Percentiles rank a stretch among this genome's conserved stretches.
These are phyloP conservation scores for Neurospora sp. DNA, from an alignment of 495 filamentous ascomycete genomes.

Conservation along the genomic window DNA sequence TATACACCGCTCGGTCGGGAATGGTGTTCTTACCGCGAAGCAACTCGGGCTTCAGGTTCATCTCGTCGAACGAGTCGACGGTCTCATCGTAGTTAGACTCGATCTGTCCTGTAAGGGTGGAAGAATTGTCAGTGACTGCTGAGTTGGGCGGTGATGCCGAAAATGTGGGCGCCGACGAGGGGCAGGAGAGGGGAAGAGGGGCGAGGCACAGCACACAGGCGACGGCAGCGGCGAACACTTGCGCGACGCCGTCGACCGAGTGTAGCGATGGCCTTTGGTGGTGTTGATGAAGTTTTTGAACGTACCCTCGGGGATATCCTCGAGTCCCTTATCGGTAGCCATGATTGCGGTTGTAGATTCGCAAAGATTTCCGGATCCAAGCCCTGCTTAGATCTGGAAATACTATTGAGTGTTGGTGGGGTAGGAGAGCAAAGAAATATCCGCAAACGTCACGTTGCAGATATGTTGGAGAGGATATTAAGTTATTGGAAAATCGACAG, in stretches of 20 bases:
- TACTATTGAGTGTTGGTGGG: conserved; percentile 31
- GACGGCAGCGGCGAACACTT: neutral
- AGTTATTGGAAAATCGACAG: conserved; percentile 28
- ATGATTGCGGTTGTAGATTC: conserved; percentile 66
- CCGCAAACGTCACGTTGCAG: conserved; percentile 28
- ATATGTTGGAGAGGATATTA: conserved; percentile 29
- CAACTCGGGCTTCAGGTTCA: conserved; percentile 92
- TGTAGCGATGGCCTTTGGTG: neutral
- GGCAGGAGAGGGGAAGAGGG: neutral
- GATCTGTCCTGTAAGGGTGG: conserved; percentile 66
- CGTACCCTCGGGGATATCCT: conserved; percentile 87
- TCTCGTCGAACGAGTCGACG: conserved; percentile 96
- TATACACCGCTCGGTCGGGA: neutral
- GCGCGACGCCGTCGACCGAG: neutral
- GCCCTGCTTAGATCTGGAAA: conserved; percentile 51
- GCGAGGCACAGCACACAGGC: neutral
- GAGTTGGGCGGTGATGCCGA: neutral
- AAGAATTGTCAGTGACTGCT: conserved; percentile 9
- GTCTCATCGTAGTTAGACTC: conserved; percentile 99
- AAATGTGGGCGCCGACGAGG: neutral
- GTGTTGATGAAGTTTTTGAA: conserved; percentile 4
- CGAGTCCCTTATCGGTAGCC: conserved; percentile 92
- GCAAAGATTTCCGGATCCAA: conserved; percentile 56
- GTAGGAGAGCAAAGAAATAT: conserved; percentile 31
- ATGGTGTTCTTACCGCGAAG: conserved; percentile 66